Evolutionary conservation across 352 stramenopile genomes (phyloP), one percentile per base, ranked within the genome.

Genomic region (Phytophthora crassamura): DNA sequence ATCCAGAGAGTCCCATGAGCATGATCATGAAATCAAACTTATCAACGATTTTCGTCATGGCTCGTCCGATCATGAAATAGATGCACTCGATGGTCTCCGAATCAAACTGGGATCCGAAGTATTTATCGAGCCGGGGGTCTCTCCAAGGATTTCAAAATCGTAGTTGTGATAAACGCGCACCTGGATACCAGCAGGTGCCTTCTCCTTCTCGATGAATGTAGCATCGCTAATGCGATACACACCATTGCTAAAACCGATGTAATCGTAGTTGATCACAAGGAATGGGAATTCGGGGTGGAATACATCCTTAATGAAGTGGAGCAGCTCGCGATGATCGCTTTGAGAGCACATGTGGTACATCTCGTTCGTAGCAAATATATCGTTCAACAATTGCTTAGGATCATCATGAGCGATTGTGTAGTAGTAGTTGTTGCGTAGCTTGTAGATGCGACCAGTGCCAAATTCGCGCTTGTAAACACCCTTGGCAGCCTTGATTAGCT

Each of bases 11-110:
- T 32, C 40, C 40, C 28, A 47, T 32, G 28, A 47, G 40, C 16
- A 47, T 32, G 28, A 47, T 20, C 40, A 47, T 47, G 40, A 47
- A 47, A 47, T 47, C 40, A 47, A 47, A 47, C 32, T 47, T 47
- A 47, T 47, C 40, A 32, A 32, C 32, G 2, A 47, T n/a, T 20
- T 28, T 47, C 28, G 40, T 47, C 40, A 47, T 47, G 16, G 18
- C 9, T 32, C 40, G 40, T 32, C 40, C 40, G 32, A 33, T 47
- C 40, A 47, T 47, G 32, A 47, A 47, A 47, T 47, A 47, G 40
- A 47, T 47, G 32, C 28, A 47, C 40, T 47, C 40, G 18, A 47
- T 47, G 32, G 40, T 47, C 32, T 47, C 40, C 28, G 28, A n/a
- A 47, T 47, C 40, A 20, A 47, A 33, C 40, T 47, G 40, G 32